A percentile compares a stretch with the other conserved stretches of the same genome.
These are phyloP conservation scores for Moesziomyces antarcticus DNA, from an alignment of 1,284 basidiomycete genomes.

Conservation along the genomic window DNA sequence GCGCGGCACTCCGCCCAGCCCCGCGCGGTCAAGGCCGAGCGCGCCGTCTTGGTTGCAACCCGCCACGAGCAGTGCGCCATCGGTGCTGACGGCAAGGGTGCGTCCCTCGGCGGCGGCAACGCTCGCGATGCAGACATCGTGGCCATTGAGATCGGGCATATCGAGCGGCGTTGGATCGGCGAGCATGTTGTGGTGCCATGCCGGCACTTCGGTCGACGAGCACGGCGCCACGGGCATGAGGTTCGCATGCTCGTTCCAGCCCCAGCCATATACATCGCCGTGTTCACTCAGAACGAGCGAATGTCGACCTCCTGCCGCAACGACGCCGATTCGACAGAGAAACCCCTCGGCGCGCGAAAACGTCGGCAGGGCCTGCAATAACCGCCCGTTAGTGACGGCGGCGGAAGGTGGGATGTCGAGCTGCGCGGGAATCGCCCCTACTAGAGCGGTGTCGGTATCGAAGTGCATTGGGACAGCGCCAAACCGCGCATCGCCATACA, in stretches of 20 bases:
- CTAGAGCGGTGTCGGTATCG: neutral
- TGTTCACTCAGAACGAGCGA: constrained; percentile 14
- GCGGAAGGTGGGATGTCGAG: neutral
- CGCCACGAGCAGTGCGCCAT: constrained; percentile 7
- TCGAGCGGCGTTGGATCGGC: constrained; percentile 12
- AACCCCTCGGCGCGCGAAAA: constrained; percentile 15
- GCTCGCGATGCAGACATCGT: neutral
- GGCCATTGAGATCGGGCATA: neutral
- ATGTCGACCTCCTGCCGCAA: constrained; percentile 18
- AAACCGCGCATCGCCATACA: constrained; percentile 31
- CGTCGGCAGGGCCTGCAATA: constrained; percentile 22
- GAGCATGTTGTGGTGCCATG: constrained; percentile 12
- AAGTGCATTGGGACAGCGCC: constrained; percentile 21
- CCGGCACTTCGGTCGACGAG: neutral
- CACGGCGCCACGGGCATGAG: constrained; percentile 7
- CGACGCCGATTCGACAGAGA: constrained; percentile 5
- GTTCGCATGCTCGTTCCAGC: constrained; percentile 34
- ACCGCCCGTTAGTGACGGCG: constrained; percentile 3
- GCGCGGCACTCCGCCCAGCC: neutral
- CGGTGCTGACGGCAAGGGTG: constrained; percentile 3
- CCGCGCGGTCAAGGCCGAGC: constrained; percentile 4
- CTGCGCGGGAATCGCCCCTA: neutral
- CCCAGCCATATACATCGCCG: constrained; percentile 41
- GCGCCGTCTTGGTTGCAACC: constrained; percentile 17
- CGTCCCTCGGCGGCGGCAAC: constrained; percentile 9